These are phyloP conservation scores for Nannizziopsis barbatae DNA, from an alignment of 2,329 filamentous ascomycete genomes.

Conservation along the genomic window DNA sequence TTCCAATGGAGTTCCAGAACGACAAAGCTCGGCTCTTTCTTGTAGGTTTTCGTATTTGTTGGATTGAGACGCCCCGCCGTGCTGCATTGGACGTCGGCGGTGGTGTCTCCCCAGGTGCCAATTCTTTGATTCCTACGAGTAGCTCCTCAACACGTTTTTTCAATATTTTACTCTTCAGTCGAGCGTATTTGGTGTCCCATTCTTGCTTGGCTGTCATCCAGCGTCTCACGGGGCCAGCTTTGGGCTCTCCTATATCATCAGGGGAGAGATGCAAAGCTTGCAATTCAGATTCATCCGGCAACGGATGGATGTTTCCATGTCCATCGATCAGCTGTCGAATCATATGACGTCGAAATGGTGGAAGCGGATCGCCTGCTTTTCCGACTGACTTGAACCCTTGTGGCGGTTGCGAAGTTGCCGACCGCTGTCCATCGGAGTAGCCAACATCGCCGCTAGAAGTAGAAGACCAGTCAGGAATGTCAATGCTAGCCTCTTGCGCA, in stretches of 20 bases:
- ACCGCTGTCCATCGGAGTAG: not conserved
- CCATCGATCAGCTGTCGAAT: conserved; percentile 77
- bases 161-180: conserved; percentile 59
- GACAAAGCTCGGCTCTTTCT: conserved; percentile 62
- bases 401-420: not conserved
- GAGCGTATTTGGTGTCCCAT: conserved; percentile 63
- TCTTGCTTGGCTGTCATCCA: conserved; percentile 66
- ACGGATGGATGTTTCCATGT: conserved; percentile 60
- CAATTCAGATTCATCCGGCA: conserved; percentile 55
- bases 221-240: conserved; percentile 64
- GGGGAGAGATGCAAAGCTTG: conserved; percentile 53
- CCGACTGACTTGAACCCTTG: conserved; percentile 46
- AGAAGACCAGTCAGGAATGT: conserved; percentile 55
- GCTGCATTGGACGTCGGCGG: conserved; percentile 72
- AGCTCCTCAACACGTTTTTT: conserved; percentile 64
- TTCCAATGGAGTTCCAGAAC: conserved; percentile 80
- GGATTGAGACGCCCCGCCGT: conserved; percentile 34
- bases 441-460: conserved; percentile 3
- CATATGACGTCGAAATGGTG: conserved; percentile 73
- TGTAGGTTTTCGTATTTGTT: conserved; percentile 44
- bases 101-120: conserved; percentile 60
- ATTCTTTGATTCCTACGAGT: conserved; percentile 57
- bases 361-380: conserved; percentile 75
- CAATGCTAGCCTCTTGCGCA: conserved; percentile 67
- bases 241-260: conserved; percentile 64